phyloP scores from a whole-genome alignment of 164 flowering plant species.

The Vitis vinifera region ASM3070453v1 NC_081817.1:16536501-16537000 shows the following conservation, averaged over 20 bases:
- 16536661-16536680: conserved; percentile 33
- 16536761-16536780: conserved; percentile 56
- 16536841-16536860: conserved; percentile 44
- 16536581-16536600: conserved; percentile 8
- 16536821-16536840: conserved; percentile 25
- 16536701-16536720: conserved; percentile 30
- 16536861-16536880: conserved; percentile 48
- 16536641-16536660: conserved; percentile 32
- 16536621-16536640: conserved; percentile 14
- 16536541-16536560: conserved; percentile 8
- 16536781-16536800: conserved; percentile 45
- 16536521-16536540: conserved; percentile 3
- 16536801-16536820: conserved; percentile 45
- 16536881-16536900: conserved; percentile 52
- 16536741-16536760: conserved; percentile 58
- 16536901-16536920: conserved; percentile 49
- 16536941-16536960: conserved; percentile 55
- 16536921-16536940: conserved; percentile 45
- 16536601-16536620: conserved; percentile 4
- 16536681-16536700: conserved; percentile 21
- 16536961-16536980: conserved; percentile 59
- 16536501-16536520: conserved; percentile 31
- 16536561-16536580: conserved; percentile 5
- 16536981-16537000: conserved; percentile 36
- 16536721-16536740: conserved; percentile 42